Percentiles rank a stretch among this genome's conserved stretches.
These are phyloP conservation scores for Colletotrichum sp. DNA, from an alignment of 2,329 filamentous ascomycete species.

Conservation along the genomic window DNA sequence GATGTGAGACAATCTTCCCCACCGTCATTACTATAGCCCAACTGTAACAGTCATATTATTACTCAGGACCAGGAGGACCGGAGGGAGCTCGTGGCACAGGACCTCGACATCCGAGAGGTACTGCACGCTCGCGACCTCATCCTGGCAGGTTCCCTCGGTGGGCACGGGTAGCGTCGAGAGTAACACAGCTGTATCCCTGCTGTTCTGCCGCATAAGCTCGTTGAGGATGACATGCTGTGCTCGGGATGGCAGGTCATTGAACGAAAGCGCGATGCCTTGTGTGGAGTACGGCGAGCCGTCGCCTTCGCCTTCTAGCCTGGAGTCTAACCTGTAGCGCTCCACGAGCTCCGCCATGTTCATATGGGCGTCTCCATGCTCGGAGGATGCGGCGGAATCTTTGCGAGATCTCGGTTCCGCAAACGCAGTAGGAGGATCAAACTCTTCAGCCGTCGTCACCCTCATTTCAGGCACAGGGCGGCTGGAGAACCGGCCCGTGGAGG, in stretches of 20 bases:
- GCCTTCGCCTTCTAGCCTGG: constrained; percentile 22
- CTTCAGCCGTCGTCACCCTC: constrained; percentile 56
- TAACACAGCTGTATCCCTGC: constrained; percentile 74
- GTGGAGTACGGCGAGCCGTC: constrained; percentile 56
- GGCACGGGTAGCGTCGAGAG: constrained; percentile 87
- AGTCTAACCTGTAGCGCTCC: constrained; percentile 39
- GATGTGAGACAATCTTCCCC: background rate
- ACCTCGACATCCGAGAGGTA: constrained; percentile 83
- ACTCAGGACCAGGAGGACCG: constrained; percentile 79
- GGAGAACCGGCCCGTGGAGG: constrained; percentile 63
- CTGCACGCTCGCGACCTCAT: constrained; percentile 71
- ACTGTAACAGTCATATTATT: constrained; percentile 91
- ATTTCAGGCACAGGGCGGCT: constrained; percentile 68
- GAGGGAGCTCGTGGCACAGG: constrained; percentile 77
- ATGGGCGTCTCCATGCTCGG: constrained; percentile 36
- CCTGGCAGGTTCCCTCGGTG: constrained; percentile 74
- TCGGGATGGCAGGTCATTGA: constrained; percentile 84
- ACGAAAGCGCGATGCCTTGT: constrained; percentile 73
- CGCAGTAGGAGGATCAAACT: constrained; percentile 66
- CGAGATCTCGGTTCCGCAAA: constrained; percentile 56
- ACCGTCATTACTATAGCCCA: constrained; percentile 49
- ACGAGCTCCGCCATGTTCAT: constrained; percentile 50
- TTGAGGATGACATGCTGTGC: constrained; percentile 89
- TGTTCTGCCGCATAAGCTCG: constrained; percentile 76
- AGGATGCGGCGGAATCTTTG: constrained; percentile 39